These are phyloP conservation scores for Chondrus crispus DNA, from an alignment of 23 red algal genomes.

Conservation along the genomic window DNA sequence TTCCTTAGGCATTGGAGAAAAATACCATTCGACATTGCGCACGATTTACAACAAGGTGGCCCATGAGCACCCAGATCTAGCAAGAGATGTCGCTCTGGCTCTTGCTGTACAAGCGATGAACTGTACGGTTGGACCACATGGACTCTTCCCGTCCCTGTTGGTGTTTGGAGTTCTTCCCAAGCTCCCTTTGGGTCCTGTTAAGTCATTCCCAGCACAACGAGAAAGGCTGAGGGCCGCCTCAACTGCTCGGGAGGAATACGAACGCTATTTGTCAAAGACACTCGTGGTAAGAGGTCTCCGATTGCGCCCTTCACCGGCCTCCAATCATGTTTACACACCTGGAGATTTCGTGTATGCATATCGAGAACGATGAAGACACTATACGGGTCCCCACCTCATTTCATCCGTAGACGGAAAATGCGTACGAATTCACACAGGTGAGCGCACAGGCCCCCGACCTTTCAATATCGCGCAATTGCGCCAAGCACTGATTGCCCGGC, in stretches of 20 bases:
- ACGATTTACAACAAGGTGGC: too few species aligned
- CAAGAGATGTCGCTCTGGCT: too few species aligned
- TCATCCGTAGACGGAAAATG: not conserved
- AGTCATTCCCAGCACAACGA: too few species aligned
- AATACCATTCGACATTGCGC: too few species aligned
- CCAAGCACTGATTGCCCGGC: not conserved
- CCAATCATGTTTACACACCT: not conserved
- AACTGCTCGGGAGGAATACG: not conserved
- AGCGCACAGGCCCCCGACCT: not conserved
- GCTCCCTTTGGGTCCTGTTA: too few species aligned
- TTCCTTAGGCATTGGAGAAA: too few species aligned
- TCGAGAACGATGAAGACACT: not conserved
- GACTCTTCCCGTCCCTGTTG: too few species aligned
- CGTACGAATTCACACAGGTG: not conserved
- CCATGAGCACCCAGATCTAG: too few species aligned
- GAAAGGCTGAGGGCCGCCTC: too few species aligned
- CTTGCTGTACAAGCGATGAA: too few species aligned
- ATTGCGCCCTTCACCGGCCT: not conserved
- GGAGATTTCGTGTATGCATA: not conserved
- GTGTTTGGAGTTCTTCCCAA: too few species aligned
- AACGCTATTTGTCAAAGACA: not conserved
- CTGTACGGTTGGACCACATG: too few species aligned
- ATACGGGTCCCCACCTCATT: not conserved
- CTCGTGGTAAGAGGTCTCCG: not conserved
- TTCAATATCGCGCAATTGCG: not conserved